Percentiles rank a stretch among this genome's conserved stretches.
Conservation (phyloP, 1,139 yeast genomes). For the Blastobotrys persicus region DNA sequence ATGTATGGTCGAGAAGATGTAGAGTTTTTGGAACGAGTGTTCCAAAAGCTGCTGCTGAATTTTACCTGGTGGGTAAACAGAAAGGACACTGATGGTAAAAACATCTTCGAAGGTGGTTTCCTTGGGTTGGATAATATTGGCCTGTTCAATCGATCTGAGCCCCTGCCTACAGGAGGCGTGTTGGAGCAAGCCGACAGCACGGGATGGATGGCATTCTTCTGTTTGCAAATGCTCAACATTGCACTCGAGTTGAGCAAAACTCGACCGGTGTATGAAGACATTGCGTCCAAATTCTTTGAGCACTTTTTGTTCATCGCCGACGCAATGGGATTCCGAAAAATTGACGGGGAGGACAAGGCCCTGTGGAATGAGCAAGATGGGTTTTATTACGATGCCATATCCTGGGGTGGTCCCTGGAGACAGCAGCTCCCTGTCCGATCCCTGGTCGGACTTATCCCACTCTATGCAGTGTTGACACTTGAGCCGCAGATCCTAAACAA, state of each 20-base stretch:
- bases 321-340: conserved; percentile 79
- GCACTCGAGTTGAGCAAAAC: conserved; percentile 87
- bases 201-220: conserved; percentile 98
- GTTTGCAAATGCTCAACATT: conserved; percentile 88
- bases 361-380: conserved; percentile 90
- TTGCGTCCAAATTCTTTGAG: conserved; percentile 93
- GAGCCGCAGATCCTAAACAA: conserved; percentile 80
- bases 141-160: conserved; percentile 89
- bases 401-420: conserved; percentile 72
- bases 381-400: conserved; percentile 88
- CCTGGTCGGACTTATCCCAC: conserved; percentile 87
- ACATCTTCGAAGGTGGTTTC: conserved; percentile 94
- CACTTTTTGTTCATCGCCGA: conserved; percentile 91
- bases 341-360: conserved; percentile 52
- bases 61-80: conserved; percentile 99
- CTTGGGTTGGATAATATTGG: conserved; percentile 94
- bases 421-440: conserved; percentile 85
- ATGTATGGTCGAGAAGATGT: conserved; percentile 80
- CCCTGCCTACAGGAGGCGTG: conserved; percentile 88
- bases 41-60: conserved; percentile 84
- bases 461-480: conserved; percentile 85
- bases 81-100: conserved; percentile 84
- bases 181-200: conserved; percentile 96
- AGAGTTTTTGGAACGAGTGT: conserved; percentile 83
- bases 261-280: conserved; percentile 86